Evolutionary conservation across 495 filamentous ascomycete genomes (phyloP), one percentile per base, ranked within the genome.

Genomic region (Melanomma pulvis-pyrius): DNA sequence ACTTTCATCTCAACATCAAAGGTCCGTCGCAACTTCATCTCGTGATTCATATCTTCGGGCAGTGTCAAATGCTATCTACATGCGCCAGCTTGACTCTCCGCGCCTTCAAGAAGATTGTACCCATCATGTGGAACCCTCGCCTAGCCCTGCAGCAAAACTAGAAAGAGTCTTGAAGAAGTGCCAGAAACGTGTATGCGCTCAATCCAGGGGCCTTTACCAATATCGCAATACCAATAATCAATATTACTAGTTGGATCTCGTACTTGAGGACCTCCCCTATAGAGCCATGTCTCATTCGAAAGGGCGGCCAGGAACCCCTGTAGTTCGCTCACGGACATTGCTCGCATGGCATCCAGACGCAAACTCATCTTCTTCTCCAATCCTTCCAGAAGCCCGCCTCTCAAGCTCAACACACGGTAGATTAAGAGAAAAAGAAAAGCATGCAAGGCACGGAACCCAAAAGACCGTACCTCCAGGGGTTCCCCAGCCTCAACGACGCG

Each of bases 401-500:
- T 29, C 15, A 24, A 29, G 30, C 52, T 21, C 52, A 55, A 55
- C 19, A n/a, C n/a, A n/a, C n/a, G n/a, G n/a, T 50, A 29, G 7
- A 55, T 55, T 55, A 55, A 55, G n/a, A 11, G 47, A 22, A 41
- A 41, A 41, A 9, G 36, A 51, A 4, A n/a, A 12, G 8, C 29
- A 11, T 55, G 52, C 52, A 55, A 55, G 52, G 52, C 52, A 55
- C 52, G 21, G 52, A 30, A 29, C 11, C 52, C 52, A 30, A 17
- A 6, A n/a, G n/a, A 12, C 8, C n/a, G 3, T 2, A 6, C 52
- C 3, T 21, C 29, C 24, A 17, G 29, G 47, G 52, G 52, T 55
- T 55, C 52, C 52, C 52, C 52, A 55, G 52, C 28, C 21, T 44
- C 17, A 15, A 6, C 39, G 39, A 44, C 13, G 39, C 17, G 39